These are phyloP conservation scores for Brettanomyces custersianus DNA, from an alignment of 805 yeast species.

Conservation along the genomic window DNA sequence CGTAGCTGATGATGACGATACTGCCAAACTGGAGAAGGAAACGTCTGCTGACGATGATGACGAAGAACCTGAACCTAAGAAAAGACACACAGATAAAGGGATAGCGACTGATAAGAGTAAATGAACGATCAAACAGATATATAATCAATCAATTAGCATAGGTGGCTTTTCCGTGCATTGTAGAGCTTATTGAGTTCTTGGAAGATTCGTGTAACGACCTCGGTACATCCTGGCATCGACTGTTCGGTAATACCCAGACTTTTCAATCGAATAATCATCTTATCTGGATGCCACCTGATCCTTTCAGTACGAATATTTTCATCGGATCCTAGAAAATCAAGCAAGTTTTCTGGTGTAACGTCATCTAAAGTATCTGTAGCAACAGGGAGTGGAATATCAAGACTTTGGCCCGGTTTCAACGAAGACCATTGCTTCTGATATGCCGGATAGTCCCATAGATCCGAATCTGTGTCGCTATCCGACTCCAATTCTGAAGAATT, in stretches of 20 bases:
- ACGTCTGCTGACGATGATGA: constrained; percentile 17
- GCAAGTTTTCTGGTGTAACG: constrained; percentile 8
- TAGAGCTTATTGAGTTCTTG: constrained; percentile 31
- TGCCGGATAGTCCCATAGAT: no score
- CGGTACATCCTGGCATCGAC: not conserved
- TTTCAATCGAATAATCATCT: constrained; percentile 29
- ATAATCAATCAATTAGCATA: not conserved
- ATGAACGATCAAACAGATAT: constrained; percentile 3
- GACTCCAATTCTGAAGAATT: not conserved
- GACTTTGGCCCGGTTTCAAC: no score
- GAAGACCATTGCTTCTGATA: no score
- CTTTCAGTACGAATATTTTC: constrained; percentile 37
- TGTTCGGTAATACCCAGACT: constrained; percentile 2
- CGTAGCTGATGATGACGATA: constrained; percentile 17
- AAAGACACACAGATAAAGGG: constrained; percentile 16
- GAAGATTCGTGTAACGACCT: constrained; percentile 29
- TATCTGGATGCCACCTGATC: constrained; percentile 67
- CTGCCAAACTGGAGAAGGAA: constrained; percentile 24
- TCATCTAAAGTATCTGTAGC: constrained; percentile 7
- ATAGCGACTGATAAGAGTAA: constrained; percentile 18
- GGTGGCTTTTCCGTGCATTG: not conserved
- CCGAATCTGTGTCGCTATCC: not conserved
- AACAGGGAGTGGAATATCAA: constrained; percentile 18
- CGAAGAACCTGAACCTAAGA: constrained; percentile 18
- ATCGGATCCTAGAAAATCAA: constrained; percentile 10